Percentiles rank a stretch among this genome's conserved stretches.
Conservation (phyloP, 2,329 filamentous ascomycete species). For the Trichoderma lentiforme region DNA sequence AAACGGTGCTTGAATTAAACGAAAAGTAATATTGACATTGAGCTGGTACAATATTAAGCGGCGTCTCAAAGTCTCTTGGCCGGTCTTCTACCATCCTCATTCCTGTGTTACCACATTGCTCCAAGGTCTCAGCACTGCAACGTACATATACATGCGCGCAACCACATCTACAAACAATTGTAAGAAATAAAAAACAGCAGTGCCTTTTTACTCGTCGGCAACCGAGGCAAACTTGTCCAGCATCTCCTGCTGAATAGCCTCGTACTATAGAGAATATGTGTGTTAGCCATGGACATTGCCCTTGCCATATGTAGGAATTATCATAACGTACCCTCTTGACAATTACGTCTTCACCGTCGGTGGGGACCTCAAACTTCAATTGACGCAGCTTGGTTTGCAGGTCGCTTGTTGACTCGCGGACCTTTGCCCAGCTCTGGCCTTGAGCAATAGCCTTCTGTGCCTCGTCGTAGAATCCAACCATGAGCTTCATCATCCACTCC, state of each 20-base stretch:
- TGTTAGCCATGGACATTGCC: constrained; percentile 29
- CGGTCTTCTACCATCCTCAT: constrained; percentile 24
- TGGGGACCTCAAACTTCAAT: constrained; percentile 96
- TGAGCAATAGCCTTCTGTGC: constrained; percentile 91
- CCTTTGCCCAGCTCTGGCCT: constrained; percentile 88
- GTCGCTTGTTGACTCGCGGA: constrained; percentile 84
- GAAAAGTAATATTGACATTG: constrained; percentile 21
- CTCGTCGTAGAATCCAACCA: constrained; percentile 98
- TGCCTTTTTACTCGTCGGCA: constrained; percentile 73
- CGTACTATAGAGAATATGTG: constrained; percentile 65
- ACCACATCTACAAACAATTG: constrained; percentile 19
- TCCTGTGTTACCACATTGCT: constrained; percentile 19
- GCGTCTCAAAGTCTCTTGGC: constrained; percentile 17
- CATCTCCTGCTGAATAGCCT: constrained; percentile 86
- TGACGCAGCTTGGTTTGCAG: constrained; percentile 80
- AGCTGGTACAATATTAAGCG: constrained; percentile 30
- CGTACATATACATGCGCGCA: constrained; percentile 11
- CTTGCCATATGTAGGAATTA: background rate
- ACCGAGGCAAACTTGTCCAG: constrained; percentile 96
- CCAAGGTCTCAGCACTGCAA: constrained; percentile 28
- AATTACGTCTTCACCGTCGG: constrained; percentile 76
- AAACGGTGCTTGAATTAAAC: background rate
- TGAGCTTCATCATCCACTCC: constrained; percentile 99
- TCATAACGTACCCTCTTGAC: constrained; percentile 70
- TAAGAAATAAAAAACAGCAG: background rate